Base-by-base conservation (phyloP, 2,329 filamentous ascomycete species). In the Chrysoporthe deuterocubensis region DNA sequence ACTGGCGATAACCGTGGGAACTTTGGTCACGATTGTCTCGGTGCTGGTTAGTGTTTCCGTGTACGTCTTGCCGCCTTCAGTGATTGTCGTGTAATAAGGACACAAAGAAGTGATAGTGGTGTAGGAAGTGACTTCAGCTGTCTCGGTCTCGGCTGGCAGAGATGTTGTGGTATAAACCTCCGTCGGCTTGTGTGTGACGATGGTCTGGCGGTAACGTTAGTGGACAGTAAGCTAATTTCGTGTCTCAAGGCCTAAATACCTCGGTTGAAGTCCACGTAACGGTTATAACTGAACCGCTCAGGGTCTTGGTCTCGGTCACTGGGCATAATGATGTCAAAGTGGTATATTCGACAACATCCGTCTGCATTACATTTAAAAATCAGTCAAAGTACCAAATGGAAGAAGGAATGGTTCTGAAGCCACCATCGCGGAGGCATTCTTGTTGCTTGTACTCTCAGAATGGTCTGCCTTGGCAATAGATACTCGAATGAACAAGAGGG, bases 321-420 rank as follows among this genome's bases (percentile, higher is more conserved):
- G 82, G 80, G 73, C 80, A 82, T 16, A 83, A 75, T 18, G 76
- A 78, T 16, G 82, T 85, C 46, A 79, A 65, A 6, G 82, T 84
- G 9, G 74, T 77, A 72, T 82, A 81, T 21, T 76, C 76, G 8
- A 81, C 75, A 14, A 78, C 76, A 26, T 76, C 68, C 3, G 80
- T 83, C 8, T 79, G 8, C 3, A 26, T 37, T 9, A 42, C 9
- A n/a, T 21, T 16, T 60, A 3, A 43, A 8, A n/a, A 21, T 60
- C 57, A 60, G 37, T 14, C 14, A 32, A n/a, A 26, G 13, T 42
- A 42, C 14, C 21, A 5, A 13, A 44, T 44, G 16, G 7, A 21
- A 9, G 37, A 2, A 5, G 32, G 4, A 40, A n/a, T 34, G 3
- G 32, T 32, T 21, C 9, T 54, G n/a, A 21, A 34, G 16, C 16